Evolutionary conservation across 129 eudicot genomes (phyloP).

Genomic region (Logfia minima): DNA sequence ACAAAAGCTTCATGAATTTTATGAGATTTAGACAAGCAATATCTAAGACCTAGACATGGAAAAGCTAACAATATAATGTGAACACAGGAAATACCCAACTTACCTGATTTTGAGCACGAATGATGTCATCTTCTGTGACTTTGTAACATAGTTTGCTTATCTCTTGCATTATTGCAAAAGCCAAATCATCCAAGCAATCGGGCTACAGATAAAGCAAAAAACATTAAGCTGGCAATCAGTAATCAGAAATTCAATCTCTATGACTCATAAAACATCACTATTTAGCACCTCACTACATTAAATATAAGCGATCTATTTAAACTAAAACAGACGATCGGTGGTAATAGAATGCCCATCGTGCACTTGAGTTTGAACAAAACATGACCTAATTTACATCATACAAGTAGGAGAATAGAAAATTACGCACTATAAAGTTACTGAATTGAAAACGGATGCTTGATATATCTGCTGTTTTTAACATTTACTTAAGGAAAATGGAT

Average conservation of each 20-base stretch:
- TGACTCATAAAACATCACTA: constrained; percentile 6
- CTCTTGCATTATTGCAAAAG: constrained; percentile 82
- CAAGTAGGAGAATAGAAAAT: neutral
- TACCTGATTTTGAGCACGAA: constrained; percentile 92
- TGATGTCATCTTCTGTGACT: constrained; percentile 72
- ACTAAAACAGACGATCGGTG: neutral
- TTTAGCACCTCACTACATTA: neutral
- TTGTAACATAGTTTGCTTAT: constrained; percentile 70
- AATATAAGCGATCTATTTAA: neutral
- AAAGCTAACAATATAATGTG: neutral
- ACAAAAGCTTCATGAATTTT: neutral
- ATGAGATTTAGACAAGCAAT: neutral
- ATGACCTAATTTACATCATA: neutral
- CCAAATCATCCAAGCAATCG: constrained; percentile 73
- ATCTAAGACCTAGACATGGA: neutral
- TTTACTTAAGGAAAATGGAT: neutral
- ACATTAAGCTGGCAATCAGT: neutral
- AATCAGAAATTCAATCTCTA: constrained; percentile 6
- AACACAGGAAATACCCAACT: neutral
- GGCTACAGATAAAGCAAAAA: constrained; percentile 51
- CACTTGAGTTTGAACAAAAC: neutral
- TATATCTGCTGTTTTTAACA: neutral
- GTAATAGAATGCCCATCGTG: neutral
- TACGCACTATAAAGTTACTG: neutral
- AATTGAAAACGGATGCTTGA: neutral